phyloP scores from a whole-genome alignment of 805 yeast genomes.

The Starmera pachycereana region DNA sequence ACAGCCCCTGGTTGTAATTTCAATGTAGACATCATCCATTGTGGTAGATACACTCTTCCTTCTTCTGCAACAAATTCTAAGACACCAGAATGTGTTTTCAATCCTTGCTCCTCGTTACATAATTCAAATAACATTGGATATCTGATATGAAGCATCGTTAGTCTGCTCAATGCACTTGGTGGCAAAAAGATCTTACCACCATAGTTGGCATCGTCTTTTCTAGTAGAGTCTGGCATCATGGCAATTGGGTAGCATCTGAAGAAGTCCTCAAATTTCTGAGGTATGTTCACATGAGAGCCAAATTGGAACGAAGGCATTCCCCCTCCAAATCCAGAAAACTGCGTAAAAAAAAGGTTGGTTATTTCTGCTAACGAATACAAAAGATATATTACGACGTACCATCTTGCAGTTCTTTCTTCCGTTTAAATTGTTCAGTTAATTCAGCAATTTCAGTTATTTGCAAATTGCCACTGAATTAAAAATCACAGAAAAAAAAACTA shows the following conservation, averaged over 20 bases:
- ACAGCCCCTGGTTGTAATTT: constrained; percentile 70
- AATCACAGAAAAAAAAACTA: too few species aligned
- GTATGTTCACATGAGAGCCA: constrained; percentile 19
- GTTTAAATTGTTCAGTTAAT: too few species aligned
- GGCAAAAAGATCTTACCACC: constrained; percentile 97
- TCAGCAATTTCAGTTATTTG: too few species aligned
- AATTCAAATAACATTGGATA: constrained; percentile 94
- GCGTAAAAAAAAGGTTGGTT: too few species aligned
- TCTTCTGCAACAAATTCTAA: constrained; percentile 95
- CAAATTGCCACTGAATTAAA: too few species aligned
- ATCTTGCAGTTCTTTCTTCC: background rate
- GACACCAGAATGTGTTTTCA: constrained; percentile 83
- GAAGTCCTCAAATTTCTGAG: constrained; percentile 65
- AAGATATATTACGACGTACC: background rate
- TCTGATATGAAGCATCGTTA: constrained; percentile 83
- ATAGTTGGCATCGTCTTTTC: constrained; percentile 72
- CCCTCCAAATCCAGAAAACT: constrained; percentile 29
- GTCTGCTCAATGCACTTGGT: constrained; percentile 79
- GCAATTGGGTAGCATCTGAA: constrained; percentile 88
- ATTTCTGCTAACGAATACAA: too few species aligned
- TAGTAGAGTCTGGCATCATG: constrained; percentile 64
- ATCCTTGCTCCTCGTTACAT: constrained; percentile 49
- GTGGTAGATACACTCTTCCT: constrained; percentile 89
- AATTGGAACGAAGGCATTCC: constrained; percentile 11
- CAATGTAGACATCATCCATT: constrained; percentile 89